Conservation (phyloP, 345 rosid genomes). For the Sisymbrium altissimum region DNA sequence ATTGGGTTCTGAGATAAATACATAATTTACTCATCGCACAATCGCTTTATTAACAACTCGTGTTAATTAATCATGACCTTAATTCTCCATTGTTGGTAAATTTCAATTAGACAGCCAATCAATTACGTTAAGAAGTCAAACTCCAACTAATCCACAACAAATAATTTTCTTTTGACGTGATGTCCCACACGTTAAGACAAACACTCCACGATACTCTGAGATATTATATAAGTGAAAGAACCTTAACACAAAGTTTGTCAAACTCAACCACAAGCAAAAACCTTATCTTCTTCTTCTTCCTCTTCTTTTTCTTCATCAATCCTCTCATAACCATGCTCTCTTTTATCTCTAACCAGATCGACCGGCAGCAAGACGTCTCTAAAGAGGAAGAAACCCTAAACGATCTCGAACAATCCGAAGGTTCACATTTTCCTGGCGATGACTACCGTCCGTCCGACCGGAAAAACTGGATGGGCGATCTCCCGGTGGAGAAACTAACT, state of each 20-base stretch:
- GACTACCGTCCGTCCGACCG: constrained; percentile 62
- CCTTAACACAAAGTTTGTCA: not conserved
- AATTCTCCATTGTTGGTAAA: not conserved
- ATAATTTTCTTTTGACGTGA: constrained; percentile 16
- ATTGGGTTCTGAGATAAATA: not conserved
- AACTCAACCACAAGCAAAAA: constrained; percentile 27
- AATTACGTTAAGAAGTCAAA: constrained; percentile 7
- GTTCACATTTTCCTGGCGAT: constrained; percentile 55
- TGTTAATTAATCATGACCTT: constrained; percentile 7
- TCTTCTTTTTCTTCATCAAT: not conserved
- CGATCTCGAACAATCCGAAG: constrained; percentile 47
- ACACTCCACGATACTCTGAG: constrained; percentile 24
- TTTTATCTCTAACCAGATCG: constrained; percentile 44
- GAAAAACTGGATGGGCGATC: constrained; percentile 82
- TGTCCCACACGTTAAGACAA: constrained; percentile 21
- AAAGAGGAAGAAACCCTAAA: constrained; percentile 44
- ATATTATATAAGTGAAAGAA: not conserved
- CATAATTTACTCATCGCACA: not conserved
- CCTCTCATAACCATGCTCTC: constrained; percentile 54
- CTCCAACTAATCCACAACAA: constrained; percentile 14
- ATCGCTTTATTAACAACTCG: constrained; percentile 8
- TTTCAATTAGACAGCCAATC: constrained; percentile 15
- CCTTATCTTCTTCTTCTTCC: constrained; percentile 24
- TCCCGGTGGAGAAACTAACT: constrained; percentile 47
- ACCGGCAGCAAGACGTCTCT: constrained; percentile 41